Evolutionary conservation across 2,329 filamentous ascomycete species (phyloP).

Genomic region (Leptographium radiaticola): DNA sequence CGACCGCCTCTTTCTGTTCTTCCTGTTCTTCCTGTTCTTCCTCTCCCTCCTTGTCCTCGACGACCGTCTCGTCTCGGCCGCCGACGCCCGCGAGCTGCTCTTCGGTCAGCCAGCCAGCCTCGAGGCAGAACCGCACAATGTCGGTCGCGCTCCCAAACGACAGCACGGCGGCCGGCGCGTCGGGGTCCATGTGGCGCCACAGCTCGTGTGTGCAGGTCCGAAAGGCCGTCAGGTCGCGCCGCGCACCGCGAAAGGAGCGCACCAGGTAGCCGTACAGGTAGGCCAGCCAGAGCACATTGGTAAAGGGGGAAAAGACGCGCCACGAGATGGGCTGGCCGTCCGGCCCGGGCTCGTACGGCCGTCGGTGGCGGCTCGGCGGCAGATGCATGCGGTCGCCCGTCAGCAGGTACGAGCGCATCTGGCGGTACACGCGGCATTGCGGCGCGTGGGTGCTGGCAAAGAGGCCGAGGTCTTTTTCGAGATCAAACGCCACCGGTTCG

Average conservation of each 20-base stretch:
- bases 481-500: slow-evolving; percentile 35
- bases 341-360: slow-evolving; percentile 31
- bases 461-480: slow-evolving; percentile 45
- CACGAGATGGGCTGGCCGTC: slow-evolving; percentile 38
- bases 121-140: slow-evolving; percentile 42
- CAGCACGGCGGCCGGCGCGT: slow-evolving; percentile 31
- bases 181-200: slow-evolving; percentile 39
- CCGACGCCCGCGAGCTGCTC: slow-evolving; percentile 31
- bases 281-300: slow-evolving; percentile 52
- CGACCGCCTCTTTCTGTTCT: too few relatives aligned
- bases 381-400: slow-evolving; percentile 37
- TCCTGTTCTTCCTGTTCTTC: too few relatives aligned
- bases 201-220: slow-evolving; percentile 36
- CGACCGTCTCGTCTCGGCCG: slow-evolving; percentile 6
- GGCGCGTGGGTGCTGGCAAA: slow-evolving; percentile 47
- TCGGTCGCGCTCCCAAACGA: slow-evolving; percentile 43
- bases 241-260: slow-evolving; percentile 31
- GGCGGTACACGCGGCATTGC: slow-evolving; percentile 49
- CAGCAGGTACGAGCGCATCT: slow-evolving; percentile 46
- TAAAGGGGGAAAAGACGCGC: slow-evolving; percentile 43
- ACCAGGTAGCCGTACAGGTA: slow-evolving; percentile 45
- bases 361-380: slow-evolving; percentile 31
- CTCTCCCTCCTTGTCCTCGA: too few relatives aligned
- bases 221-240: slow-evolving; percentile 32
- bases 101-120: slow-evolving; percentile 43